Conservation (phyloP, 2,329 filamentous ascomycete species). For the Trichoderma harzianum region DNA sequence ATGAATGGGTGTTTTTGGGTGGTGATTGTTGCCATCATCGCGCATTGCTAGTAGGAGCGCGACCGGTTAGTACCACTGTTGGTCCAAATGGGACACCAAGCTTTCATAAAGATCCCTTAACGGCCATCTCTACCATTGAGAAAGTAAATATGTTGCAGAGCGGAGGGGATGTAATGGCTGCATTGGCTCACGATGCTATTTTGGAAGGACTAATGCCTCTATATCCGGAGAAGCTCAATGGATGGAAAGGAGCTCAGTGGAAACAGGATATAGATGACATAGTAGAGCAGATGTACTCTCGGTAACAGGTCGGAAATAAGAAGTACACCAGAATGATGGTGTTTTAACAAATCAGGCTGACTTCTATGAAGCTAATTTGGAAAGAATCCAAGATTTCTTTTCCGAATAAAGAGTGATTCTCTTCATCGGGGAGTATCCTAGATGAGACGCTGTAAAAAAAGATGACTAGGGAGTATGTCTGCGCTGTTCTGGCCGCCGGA, state of each 20-base stretch:
- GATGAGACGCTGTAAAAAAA: no score
- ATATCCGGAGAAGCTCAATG: background rate
- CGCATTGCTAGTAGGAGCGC: background rate
- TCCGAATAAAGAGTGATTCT: background rate
- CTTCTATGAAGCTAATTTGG: no score
- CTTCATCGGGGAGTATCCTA: background rate
- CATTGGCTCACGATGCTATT: background rate
- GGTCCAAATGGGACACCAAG: background rate
- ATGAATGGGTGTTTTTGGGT: conserved; percentile 5
- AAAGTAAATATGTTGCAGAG: background rate
- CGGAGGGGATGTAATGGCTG: background rate
- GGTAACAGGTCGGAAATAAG: no score
- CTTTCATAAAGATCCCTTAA: conserved; percentile 6
- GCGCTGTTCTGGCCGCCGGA: background rate
- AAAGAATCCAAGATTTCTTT: background rate
- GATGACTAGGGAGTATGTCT: background rate
- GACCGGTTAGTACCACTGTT: background rate
- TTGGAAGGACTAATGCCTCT: background rate
- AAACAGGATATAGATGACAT: background rate
- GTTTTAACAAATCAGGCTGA: background rate
- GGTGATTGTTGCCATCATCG: conserved; percentile 8
- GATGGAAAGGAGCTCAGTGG: background rate
- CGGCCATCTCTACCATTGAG: background rate
- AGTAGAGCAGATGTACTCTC: background rate
- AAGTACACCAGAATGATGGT: no score